A percentile compares a stretch with the other conserved stretches of the same genome.
Evolutionary conservation across 2,329 filamentous ascomycete species (phyloP).

Genomic region (Trichoderma harzianum): DNA sequence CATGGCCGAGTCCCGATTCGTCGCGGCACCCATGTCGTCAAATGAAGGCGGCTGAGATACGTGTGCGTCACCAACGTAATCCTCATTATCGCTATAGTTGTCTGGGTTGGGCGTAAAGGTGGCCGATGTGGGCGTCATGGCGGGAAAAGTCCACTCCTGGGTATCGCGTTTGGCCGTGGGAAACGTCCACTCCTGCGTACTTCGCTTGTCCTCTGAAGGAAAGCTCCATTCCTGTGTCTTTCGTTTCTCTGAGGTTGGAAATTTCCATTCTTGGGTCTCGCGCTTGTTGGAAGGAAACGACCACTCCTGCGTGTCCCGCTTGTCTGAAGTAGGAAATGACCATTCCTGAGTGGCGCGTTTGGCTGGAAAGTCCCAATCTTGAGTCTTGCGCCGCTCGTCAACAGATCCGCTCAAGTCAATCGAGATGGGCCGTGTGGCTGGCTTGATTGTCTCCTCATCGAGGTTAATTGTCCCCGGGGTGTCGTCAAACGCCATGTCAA

Average conservation of each 20-base stretch:
- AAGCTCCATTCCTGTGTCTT: constrained; percentile 52
- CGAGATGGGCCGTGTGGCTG: constrained; percentile 14
- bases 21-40: not conserved
- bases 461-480: constrained; percentile 6
- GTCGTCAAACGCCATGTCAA: constrained; percentile 40
- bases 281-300: constrained; percentile 37
- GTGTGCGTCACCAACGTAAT: not conserved
- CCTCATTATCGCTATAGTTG: constrained; percentile 5
- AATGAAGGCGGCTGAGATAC: not conserved
- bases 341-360: constrained; percentile 16
- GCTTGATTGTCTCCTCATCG: constrained; percentile 17
- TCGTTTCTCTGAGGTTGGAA: constrained; percentile 34
- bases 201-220: constrained; percentile 1
- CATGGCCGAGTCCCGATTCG: constrained; percentile 33
- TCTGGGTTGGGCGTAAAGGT: not conserved
- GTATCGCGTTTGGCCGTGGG: constrained; percentile 8
- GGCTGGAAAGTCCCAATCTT: constrained; percentile 13
- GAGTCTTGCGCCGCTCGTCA: constrained; percentile 12
- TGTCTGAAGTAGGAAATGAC: constrained; percentile 34
- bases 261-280: constrained; percentile 28
- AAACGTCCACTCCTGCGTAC: constrained; percentile 13
- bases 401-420: constrained; percentile 15
- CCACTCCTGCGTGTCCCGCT: constrained; percentile 23
- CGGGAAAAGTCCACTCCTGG: constrained; percentile 24
- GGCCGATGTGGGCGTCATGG: constrained; percentile 34